Conservation (phyloP, 345 rosid genomes). For the Lepidium didymum region DNA sequence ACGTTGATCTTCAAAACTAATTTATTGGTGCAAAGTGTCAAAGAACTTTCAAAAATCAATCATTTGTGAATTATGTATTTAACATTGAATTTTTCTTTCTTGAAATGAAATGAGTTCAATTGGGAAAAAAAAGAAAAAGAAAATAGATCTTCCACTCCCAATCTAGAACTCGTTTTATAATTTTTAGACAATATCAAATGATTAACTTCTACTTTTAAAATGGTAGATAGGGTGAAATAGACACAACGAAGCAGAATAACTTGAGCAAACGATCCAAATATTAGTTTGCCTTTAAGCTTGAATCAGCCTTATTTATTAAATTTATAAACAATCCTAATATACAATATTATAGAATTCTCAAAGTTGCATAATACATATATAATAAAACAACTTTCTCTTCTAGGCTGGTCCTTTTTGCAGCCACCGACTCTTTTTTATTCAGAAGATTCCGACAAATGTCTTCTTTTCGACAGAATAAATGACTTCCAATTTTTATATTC, state of each 20-base stretch:
- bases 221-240: background rate
- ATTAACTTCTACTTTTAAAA: too few species aligned
- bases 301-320: background rate
- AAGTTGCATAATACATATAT: background rate
- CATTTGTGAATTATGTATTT: too few species aligned
- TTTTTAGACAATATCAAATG: too few species aligned
- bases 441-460: constrained; percentile 8
- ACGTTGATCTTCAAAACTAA: too few species aligned
- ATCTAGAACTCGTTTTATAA: too few species aligned
- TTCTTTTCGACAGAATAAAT: constrained; percentile 14
- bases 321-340: background rate
- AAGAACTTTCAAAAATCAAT: too few species aligned
- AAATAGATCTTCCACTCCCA: too few species aligned
- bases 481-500: constrained; percentile 1
- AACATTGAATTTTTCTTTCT: too few species aligned
- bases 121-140: too few species aligned
- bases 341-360: background rate
- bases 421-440: constrained; percentile 2
- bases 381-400: background rate
- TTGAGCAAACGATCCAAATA: background rate
- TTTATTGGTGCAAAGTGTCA: too few species aligned
- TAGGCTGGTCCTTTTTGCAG: constrained; percentile 1
- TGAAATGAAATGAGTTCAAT: too few species aligned
- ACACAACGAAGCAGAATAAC: background rate
- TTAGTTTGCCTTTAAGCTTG: background rate